Conservation (phyloP, 2,329 filamentous ascomycete genomes). For the Pestalotiopsis sp. region DNA sequence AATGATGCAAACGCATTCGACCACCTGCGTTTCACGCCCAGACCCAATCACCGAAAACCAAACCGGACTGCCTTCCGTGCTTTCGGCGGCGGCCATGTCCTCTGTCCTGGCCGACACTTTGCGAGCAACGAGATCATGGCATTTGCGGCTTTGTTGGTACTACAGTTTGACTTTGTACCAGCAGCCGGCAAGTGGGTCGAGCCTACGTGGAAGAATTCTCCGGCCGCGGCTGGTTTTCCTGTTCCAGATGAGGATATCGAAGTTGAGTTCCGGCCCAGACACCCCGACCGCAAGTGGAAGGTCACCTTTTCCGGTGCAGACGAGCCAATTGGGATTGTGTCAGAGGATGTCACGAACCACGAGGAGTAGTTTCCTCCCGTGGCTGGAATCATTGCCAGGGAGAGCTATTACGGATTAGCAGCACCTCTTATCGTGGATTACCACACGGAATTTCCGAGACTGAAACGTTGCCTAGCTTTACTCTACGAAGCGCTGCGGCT, state of each 20-base stretch:
- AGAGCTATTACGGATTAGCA: too few relatives aligned
- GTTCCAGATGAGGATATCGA: conserved; percentile 26
- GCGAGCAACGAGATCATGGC: conserved; percentile 41
- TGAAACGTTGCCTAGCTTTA: conserved; percentile 41
- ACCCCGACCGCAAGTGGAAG: conserved; percentile 20
- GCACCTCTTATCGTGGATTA: conserved; percentile 33
- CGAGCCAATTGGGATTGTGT: conserved; percentile 16
- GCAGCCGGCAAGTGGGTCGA: conserved; percentile 21
- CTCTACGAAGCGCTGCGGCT: conserved; percentile 46
- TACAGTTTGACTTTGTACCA: conserved; percentile 32
- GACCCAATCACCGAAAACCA: conserved; percentile 1
- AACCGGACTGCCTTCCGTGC: conserved; percentile 35
- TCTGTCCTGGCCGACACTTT: conserved; percentile 41
- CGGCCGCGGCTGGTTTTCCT: conserved; percentile 21
- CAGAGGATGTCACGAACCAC: neutral
- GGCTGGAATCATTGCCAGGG: too few relatives aligned
- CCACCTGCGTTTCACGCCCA: conserved; percentile 16
- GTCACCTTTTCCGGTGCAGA: conserved; percentile 22
- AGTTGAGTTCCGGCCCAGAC: conserved; percentile 22
- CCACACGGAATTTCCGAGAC: conserved; percentile 36
- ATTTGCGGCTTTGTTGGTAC: conserved; percentile 32
- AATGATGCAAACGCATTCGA: conserved; percentile 16
- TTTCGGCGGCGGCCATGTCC: conserved; percentile 41
- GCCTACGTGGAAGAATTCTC: conserved; percentile 13
- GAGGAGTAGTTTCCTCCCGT: conserved; percentile 23